Base-by-base conservation (phyloP, 257 asterid species). In the Jacaranda copaia region DNA sequence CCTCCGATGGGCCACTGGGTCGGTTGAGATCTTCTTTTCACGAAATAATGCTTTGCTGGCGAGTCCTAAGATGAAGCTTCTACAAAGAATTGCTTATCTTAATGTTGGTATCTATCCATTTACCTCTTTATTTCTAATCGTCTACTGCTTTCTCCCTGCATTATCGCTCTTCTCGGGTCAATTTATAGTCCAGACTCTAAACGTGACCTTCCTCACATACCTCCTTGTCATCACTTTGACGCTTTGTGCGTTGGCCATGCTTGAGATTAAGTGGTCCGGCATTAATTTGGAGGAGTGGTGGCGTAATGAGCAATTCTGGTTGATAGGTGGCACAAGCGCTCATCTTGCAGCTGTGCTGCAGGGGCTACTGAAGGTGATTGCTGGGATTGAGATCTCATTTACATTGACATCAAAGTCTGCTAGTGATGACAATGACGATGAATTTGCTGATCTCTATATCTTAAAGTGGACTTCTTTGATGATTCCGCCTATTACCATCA, bases 1-100 rank as follows among this genome's bases (percentile, higher is more conserved):
- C 52, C 96, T 93, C 4, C 89, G 98, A 3, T 93, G 98, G 98
- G 98, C 98, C 35, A 93, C 98, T 0, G 97, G 98, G 0, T 93
- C 97, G 0, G 97, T 91, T 4, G 97, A 93, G 84, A 93, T 93
- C 64, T 93, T 93, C 90, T 93, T 93, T 68, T 93, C 98, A 0
- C 90, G 96, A 1, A 93, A 93, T 62, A 93, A 93, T 0, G 97
- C 98, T 0, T 38, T 91, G 38, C 61, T 93, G 9, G 98, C 97
- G 18, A 89, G 97, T 60, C 90, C 94, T 0, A 88, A 77, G 84
- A 86, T 93, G 94, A 88, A 91, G 83, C 35, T 93, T 48, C 79
- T 93, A 7, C 98, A 93, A 69, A 67, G 98, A 58, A 75, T 93
- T 0, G 98, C 98, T 0, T 93, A 93, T 75, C 94, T 93, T 3